Conservation (phyloP, 345 rosid genomes). For the Camelina sativa region DNA sequence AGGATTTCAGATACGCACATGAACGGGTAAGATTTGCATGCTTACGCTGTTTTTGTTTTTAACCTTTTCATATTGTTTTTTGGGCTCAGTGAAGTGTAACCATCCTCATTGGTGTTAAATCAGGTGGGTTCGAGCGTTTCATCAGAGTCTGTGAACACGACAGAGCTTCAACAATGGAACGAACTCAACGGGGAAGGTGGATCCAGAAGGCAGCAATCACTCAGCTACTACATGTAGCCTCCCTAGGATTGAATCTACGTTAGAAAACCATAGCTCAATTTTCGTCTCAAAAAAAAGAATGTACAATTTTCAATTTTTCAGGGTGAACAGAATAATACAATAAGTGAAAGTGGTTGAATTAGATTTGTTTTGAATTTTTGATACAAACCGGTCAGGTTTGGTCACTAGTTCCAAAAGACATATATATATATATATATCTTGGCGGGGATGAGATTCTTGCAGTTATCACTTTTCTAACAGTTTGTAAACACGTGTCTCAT, state of each 20-base stretch:
- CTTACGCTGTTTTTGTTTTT: background rate
- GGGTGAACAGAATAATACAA: conserved; percentile 6
- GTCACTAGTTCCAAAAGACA: too few relatives aligned
- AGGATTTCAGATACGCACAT: conserved; percentile 80
- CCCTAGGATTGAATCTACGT: conserved; percentile 37
- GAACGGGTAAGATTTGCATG: conserved; percentile 60
- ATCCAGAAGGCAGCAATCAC: conserved; percentile 74
- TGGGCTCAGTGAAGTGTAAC: background rate
- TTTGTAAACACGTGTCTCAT: too few relatives aligned
- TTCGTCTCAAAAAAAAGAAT: background rate
- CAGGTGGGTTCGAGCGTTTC: conserved; percentile 92
- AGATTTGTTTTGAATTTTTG: background rate
- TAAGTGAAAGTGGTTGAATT: conserved; percentile 1
- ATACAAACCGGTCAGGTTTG: too few relatives aligned
- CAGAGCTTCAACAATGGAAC: conserved; percentile 80
- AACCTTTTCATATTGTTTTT: background rate
- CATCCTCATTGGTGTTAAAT: conserved; percentile 19
- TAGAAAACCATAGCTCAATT: conserved; percentile 17
- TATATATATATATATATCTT: too few relatives aligned
- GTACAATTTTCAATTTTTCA: background rate
- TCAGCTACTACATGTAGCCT: conserved; percentile 70
- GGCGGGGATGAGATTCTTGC: too few relatives aligned
- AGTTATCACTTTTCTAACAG: too few relatives aligned
- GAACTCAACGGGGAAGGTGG: conserved; percentile 93
- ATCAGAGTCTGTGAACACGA: conserved; percentile 84